Conservation (phyloP, 208 protist species). For the Vickermania spadyakhi region DNA sequence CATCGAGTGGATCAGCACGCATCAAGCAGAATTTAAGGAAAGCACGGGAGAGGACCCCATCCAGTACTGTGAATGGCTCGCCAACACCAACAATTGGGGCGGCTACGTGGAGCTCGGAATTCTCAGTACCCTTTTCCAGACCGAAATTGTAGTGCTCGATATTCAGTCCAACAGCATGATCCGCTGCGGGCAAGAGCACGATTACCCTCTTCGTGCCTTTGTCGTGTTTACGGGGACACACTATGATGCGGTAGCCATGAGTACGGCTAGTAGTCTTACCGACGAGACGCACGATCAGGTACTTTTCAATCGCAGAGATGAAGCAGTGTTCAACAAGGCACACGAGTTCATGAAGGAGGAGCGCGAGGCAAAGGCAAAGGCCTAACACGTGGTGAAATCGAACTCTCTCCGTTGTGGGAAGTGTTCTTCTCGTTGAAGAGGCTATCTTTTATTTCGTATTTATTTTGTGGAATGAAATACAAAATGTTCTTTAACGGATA, state of each 20-base stretch:
- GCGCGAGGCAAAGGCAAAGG: too few species aligned
- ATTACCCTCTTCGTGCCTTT: constrained; percentile 76
- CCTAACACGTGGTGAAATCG: too few species aligned
- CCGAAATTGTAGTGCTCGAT: constrained; percentile 87
- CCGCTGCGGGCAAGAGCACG: constrained; percentile 71
- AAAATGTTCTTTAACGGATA: too few species aligned
- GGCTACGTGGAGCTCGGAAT: constrained; percentile 90
- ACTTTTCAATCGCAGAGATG: constrained; percentile 75
- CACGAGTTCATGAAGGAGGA: constrained; percentile 76
- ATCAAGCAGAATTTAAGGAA: constrained; percentile 73
- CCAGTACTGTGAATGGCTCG: constrained; percentile 71
- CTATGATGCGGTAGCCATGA: constrained; percentile 92
- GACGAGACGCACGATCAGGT: constrained; percentile 77
- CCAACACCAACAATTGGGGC: constrained; percentile 76
- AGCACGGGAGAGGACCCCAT: constrained; percentile 43
- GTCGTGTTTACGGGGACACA: constrained; percentile 92
- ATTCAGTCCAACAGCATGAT: constrained; percentile 68
- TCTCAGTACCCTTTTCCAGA: constrained; percentile 73
- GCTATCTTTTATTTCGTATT: too few species aligned
- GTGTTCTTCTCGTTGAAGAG: too few species aligned
- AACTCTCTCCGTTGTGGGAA: too few species aligned
- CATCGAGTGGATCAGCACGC: constrained; percentile 43
- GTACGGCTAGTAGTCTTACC: constrained; percentile 48
- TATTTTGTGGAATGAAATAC: too few species aligned
- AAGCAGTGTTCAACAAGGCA: constrained; percentile 60